phyloP scores from a whole-genome alignment of 441 rosid species.

The Syzygium syzygioides region DNA sequence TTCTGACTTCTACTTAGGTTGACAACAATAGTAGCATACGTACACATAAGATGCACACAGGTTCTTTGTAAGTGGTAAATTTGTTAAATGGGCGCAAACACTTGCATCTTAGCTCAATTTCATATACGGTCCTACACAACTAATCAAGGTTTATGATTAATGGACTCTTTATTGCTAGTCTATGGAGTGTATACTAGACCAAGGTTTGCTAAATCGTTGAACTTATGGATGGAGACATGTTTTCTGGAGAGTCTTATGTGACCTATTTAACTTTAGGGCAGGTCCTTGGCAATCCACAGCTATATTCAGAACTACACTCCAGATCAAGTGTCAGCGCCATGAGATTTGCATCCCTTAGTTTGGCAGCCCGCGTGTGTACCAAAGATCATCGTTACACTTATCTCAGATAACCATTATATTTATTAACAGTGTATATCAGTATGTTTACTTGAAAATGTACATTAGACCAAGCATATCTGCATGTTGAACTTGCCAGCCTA shows the following conservation, averaged over 20 bases:
- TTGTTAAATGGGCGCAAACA: neutral
- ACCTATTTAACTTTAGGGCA: neutral
- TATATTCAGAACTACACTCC: neutral
- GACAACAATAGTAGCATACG: neutral
- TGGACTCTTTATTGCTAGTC: neutral
- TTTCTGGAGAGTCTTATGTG: neutral
- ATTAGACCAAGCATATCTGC: neutral
- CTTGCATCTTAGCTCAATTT: neutral
- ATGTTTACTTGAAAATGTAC: neutral
- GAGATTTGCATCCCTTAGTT: neutral
- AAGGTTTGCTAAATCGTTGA: neutral
- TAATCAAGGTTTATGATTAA: neutral
- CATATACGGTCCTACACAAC: neutral
- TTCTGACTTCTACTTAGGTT: neutral
- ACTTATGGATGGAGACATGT: neutral
- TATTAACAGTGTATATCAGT: neutral
- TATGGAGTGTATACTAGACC: neutral
- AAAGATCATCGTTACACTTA: neutral
- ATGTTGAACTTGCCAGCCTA: neutral
- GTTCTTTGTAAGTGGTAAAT: neutral
- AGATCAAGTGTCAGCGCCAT: neutral
- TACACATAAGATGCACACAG: neutral
- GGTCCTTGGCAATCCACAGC: neutral
- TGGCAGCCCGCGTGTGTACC: neutral
- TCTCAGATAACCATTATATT: neutral